Conservation (phyloP, 2,329 filamentous ascomycete genomes). For the Penicillium hordei region DNA sequence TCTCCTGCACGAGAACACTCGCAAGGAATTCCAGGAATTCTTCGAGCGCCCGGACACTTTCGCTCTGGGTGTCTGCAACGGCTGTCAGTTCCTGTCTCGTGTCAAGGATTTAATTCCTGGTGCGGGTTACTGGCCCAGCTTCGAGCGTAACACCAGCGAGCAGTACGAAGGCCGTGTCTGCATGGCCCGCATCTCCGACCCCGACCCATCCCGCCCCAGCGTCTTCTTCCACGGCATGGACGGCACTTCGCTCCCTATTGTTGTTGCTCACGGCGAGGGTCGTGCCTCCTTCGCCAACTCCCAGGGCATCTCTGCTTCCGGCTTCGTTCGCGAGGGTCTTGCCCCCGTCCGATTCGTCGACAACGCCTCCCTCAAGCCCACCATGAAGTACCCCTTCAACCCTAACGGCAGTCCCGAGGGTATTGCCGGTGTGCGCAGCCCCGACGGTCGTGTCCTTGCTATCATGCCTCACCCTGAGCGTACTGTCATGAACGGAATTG, state of each 20-base stretch:
- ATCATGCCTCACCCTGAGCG: constrained; percentile 94
- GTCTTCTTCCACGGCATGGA: constrained; percentile 91
- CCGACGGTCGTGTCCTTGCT: constrained; percentile 76
- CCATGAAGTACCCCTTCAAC: constrained; percentile 85
- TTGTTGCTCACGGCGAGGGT: constrained; percentile 88
- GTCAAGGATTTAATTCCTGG: constrained; percentile 83
- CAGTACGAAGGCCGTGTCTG: constrained; percentile 87
- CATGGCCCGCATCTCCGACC: constrained; percentile 78
- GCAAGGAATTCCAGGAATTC: constrained; percentile 77
- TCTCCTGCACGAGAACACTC: constrained; percentile 73
- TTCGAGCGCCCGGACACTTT: constrained; percentile 90
- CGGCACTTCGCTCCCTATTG: constrained; percentile 78
- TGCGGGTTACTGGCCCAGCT: constrained; percentile 77
- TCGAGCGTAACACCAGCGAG: constrained; percentile 78
- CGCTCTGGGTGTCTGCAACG: constrained; percentile 91
- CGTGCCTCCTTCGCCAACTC: constrained; percentile 68
- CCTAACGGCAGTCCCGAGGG: constrained; percentile 81
- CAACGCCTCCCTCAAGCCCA: constrained; percentile 68
- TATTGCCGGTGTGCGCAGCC: constrained; percentile 75
- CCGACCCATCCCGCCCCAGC: constrained; percentile 56
- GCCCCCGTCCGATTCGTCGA: constrained; percentile 82
- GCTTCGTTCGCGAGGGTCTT: constrained; percentile 64
- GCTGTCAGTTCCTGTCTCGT: constrained; percentile 89
- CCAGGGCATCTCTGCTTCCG: constrained; percentile 44
- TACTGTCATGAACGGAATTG: constrained; percentile 77